Percentiles rank a stretch among this genome's conserved stretches.
phyloP scores from a whole-genome alignment of 2,329 filamentous ascomycete species.

The Aspergillus sojae region DNA sequence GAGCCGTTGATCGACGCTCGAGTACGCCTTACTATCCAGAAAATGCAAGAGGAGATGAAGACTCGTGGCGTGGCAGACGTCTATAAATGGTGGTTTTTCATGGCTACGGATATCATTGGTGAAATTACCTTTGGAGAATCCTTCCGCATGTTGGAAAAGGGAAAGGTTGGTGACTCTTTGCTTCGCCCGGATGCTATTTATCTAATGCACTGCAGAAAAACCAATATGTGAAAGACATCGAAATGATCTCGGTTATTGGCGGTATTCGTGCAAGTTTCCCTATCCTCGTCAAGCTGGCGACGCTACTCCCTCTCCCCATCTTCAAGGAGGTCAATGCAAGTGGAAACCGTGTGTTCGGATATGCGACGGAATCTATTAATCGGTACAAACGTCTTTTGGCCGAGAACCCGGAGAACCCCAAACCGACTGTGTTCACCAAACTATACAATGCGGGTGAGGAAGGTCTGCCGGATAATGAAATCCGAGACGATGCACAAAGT shows the following conservation, averaged over 20 bases:
- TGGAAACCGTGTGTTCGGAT: conserved; percentile 23
- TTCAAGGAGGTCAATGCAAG: conserved; percentile 24
- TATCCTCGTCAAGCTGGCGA: conserved; percentile 20
- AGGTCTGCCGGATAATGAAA: conserved; percentile 36
- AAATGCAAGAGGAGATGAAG: conserved; percentile 50
- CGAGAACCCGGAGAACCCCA: conserved; percentile 17
- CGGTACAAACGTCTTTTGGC: conserved; percentile 26
- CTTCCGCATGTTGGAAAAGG: conserved; percentile 55
- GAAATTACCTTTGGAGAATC: conserved; percentile 59
- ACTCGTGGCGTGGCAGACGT: conserved; percentile 46
- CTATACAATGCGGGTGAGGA: conserved; percentile 27
- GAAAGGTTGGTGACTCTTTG: conserved; percentile 40
- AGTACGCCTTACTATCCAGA: conserved; percentile 44
- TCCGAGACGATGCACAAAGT: conserved; percentile 43
- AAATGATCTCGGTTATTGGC: conserved; percentile 19
- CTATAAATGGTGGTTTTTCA: conserved; percentile 58
- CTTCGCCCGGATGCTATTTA: background rate
- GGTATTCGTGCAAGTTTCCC: conserved; percentile 31
- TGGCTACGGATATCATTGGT: conserved; percentile 58
- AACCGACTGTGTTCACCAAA: conserved; percentile 33
- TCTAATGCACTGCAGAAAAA: conserved; percentile 37
- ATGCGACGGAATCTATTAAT: conserved; percentile 28
- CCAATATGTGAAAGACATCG: conserved; percentile 46
- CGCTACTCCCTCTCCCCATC: conserved; percentile 26
- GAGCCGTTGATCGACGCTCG: conserved; percentile 42